phyloP scores from a whole-genome alignment of 768 basidiomycete species.

The Serendipita indica region DNA sequence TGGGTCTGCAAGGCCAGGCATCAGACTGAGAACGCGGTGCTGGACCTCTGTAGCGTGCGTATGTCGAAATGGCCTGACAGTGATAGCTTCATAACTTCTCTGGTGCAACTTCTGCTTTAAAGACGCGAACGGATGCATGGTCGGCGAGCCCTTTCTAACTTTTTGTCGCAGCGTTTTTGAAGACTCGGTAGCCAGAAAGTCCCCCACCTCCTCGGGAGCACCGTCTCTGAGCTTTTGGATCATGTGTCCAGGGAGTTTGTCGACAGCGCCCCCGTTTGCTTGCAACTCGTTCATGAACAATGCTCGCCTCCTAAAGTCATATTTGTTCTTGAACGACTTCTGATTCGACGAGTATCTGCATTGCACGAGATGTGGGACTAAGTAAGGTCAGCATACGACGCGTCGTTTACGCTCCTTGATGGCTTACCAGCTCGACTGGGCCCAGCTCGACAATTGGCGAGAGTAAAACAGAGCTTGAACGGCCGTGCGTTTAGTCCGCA shows the following conservation, averaged over 20 bases:
- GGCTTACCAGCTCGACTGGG: too few species aligned
- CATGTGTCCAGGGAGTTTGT: neutral
- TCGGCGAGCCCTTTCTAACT: neutral
- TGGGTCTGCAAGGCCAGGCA: slow-evolving; percentile 53
- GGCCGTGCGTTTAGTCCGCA: too few species aligned
- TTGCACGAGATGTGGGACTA: too few species aligned
- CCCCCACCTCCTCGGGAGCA: neutral
- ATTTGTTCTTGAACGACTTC: neutral
- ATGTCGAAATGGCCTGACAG: slow-evolving; percentile 47
- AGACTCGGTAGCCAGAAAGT: neutral
- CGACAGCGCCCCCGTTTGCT: neutral
- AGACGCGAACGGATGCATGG: slow-evolving; percentile 19
- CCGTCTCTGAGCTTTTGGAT: neutral
- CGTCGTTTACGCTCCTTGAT: too few species aligned
- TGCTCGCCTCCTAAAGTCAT: neutral
- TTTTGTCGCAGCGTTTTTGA: neutral
- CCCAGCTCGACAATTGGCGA: too few species aligned
- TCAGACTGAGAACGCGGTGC: slow-evolving; percentile 54
- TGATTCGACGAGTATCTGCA: slow-evolving; percentile 1
- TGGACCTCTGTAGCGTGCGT: slow-evolving; percentile 71
- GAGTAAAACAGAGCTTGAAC: too few species aligned
- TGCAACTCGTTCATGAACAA: neutral
- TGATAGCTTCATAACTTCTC: slow-evolving; percentile 42
- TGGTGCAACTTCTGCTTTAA: slow-evolving; percentile 23
- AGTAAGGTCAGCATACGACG: too few species aligned